Percentiles rank a stretch among this genome's conserved stretches.
These are phyloP conservation scores for Gracilaria domingensis DNA, from an alignment of 23 red algal genomes.

Conservation along the genomic window DNA sequence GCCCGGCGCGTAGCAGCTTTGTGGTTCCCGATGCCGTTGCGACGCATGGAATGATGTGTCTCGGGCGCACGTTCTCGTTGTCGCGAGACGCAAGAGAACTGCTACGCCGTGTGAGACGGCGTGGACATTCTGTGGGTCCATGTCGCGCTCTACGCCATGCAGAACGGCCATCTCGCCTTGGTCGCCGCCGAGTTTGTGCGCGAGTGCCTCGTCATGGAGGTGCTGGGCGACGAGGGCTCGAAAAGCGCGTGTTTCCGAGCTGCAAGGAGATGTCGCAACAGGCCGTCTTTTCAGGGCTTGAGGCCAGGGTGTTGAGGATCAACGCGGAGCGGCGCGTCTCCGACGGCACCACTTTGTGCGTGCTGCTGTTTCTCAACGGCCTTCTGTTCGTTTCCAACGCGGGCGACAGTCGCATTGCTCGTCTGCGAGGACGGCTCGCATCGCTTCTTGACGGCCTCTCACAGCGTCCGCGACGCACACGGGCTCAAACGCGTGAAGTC, in stretches of 20 bases:
- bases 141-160: constrained; percentile 20
- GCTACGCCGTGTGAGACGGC: constrained; percentile 37
- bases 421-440: neutral
- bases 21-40: no score
- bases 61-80: constrained; percentile 13
- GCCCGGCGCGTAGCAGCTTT: neutral
- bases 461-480: neutral
- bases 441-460: neutral
- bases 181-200: constrained; percentile 34
- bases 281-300: neutral
- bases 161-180: constrained; percentile 22
- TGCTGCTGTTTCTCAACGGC: constrained; percentile 15
- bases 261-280: constrained; percentile 7
- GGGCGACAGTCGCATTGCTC: constrained; percentile 42
- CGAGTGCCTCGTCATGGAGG: neutral
- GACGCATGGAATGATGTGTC: neutral
- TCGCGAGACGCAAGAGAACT: neutral
- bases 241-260: neutral
- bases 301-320: neutral
- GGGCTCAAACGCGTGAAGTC: constrained; percentile 2
- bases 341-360: constrained; percentile 25
- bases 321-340: neutral
- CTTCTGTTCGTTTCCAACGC: constrained; percentile 11
- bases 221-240: constrained; percentile 19
- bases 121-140: neutral